Base-by-base conservation (phyloP, 2,329 filamentous ascomycete species). In the Aaosphaeria pasadenensis region DNA sequence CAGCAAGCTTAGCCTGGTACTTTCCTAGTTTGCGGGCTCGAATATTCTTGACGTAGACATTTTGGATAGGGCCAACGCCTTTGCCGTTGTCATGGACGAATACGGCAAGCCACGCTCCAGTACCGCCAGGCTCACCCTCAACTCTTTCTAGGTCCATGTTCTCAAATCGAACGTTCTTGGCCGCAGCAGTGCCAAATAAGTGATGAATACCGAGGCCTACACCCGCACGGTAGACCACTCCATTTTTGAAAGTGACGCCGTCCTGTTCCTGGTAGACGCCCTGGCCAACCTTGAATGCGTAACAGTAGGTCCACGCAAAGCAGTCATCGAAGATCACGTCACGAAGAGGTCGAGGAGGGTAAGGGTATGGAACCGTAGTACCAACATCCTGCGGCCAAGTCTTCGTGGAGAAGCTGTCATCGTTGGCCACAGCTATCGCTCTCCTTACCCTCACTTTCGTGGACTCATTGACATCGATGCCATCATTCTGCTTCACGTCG, bases 331-430 rank as follows among this genome's bases (percentile, higher is more conserved):
- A 52, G 5, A 44, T 41, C 9, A 52, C 47, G 29, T 49, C 42
- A 28, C 39, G 39, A 9, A 49, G 29, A 7, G 39, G 39, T 28
- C 38, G 28, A 7, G 43, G 43, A 5, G 44, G 30, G 24, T 42
- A 47, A 5, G 45, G 49, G 28, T 42, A 43, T 6, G 42, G 42
- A 13, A 47, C 44, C 28, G 44, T 47, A 5, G 41, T 47, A 4
- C 42, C 49, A 6, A 11, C 17, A 28, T 42, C 38, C 5, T 48
- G 17, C 7, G 36, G 17, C 49, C 45, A 51, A 11, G 49, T 49
- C 39, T 49, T 52, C n/a, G 46, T 49, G 6, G 43, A 46, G 30
- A 39, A 49, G 30, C 42, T 42, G n/a, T 52, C 43, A 32, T 52
- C 43, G 30, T 48, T 49, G 2, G 43, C 42, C 13, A 52, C 44